A percentile compares a stretch with the other conserved stretches of the same genome.
phyloP scores from a whole-genome alignment of 139 green algal genomes.

The Chlorella sp. region DNA sequence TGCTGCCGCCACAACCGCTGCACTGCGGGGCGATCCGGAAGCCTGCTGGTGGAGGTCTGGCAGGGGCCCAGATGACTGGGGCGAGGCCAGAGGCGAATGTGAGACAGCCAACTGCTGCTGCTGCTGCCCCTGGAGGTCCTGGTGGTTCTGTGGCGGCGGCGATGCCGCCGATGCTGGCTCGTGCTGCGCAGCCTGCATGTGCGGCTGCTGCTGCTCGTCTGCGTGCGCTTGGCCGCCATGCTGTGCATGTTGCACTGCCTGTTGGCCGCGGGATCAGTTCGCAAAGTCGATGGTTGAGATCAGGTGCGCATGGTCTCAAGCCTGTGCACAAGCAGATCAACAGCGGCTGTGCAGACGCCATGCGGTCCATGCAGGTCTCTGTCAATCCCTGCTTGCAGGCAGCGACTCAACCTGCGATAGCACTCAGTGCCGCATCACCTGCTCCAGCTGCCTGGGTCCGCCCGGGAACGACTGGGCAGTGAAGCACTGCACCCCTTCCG shows the following conservation, averaged over 20 bases:
- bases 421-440: neutral
- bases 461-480: constrained; percentile 21
- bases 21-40: neutral
- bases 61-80: neutral
- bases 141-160: neutral
- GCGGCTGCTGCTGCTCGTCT: neutral
- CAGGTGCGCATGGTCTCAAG: no score
- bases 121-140: neutral
- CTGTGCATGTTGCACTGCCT: neutral
- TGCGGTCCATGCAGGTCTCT: no score
- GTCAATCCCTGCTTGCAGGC: no score
- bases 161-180: neutral
- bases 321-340: no score
- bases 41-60: neutral
- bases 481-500: constrained; percentile 19
- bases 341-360: no score
- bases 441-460: constrained; percentile 7
- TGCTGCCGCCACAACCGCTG: no score
- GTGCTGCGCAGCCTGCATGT: neutral
- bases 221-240: neutral
- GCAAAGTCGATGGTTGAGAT: no score
- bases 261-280: no score
- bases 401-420: no score
- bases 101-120: neutral
- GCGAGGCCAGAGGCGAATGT: no score